phyloP scores from a whole-genome alignment of 1,139 yeast species.

The Casaregolazyma lundiana region DNA sequence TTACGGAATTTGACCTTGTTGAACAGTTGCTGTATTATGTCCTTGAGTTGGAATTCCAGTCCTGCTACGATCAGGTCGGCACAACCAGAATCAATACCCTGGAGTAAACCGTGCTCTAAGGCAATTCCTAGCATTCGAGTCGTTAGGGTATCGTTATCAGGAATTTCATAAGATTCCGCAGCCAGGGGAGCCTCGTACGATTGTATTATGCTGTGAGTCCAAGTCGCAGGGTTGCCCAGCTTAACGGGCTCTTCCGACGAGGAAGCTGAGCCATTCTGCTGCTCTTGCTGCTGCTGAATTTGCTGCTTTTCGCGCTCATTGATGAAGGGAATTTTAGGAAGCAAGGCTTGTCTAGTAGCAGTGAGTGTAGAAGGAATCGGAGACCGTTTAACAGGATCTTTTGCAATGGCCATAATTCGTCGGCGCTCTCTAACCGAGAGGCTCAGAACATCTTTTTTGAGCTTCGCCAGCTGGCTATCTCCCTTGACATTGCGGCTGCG shows the following conservation, averaged over 20 bases:
- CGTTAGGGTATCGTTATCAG: constrained; percentile 68
- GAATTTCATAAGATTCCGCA: constrained; percentile 73
- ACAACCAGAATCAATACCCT: constrained; percentile 66
- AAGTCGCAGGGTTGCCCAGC: constrained; percentile 55
- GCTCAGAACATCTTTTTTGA: constrained; percentile 83
- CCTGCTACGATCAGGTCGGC: constrained; percentile 77
- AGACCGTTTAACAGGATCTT: constrained; percentile 71
- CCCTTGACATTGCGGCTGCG: constrained; percentile 27
- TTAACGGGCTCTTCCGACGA: constrained; percentile 16
- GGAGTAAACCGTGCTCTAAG: constrained; percentile 88
- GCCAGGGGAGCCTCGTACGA: constrained; percentile 85
- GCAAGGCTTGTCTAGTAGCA: constrained; percentile 74
- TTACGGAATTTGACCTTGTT: constrained; percentile 38
- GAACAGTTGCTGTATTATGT: constrained; percentile 67
- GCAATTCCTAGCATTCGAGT: constrained; percentile 76
- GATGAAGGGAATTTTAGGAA: constrained; percentile 85
- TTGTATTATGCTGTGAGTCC: constrained; percentile 91
- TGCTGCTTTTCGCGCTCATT: constrained; percentile 35
- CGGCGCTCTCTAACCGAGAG: constrained; percentile 80
- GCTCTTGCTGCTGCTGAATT: constrained; percentile 8
- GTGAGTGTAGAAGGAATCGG: constrained; percentile 73
- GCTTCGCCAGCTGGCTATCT: constrained; percentile 62
- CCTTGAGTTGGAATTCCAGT: constrained; percentile 71
- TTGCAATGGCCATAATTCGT: constrained; percentile 73
- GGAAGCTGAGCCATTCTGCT: constrained; percentile 6